Evolutionary conservation across 495 filamentous ascomycete genomes (phyloP).

Genomic region (Podospora pseudopauciseta): DNA sequence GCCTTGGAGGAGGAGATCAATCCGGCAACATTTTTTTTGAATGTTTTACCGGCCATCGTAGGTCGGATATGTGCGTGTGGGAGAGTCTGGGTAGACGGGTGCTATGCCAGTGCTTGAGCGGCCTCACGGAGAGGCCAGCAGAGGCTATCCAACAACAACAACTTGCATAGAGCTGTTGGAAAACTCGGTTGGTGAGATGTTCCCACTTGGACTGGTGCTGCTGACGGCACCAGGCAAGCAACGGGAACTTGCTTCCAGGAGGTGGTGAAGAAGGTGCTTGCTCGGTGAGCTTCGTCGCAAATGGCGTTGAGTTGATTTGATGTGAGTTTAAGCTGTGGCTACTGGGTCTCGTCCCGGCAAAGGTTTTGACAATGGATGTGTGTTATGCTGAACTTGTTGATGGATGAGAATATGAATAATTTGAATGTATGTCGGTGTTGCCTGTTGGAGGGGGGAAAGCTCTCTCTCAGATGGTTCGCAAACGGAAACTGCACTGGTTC

Average conservation of each 20-base stretch:
- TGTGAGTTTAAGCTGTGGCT: too few species aligned
- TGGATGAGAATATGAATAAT: not conserved
- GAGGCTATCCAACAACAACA: conserved; percentile 36
- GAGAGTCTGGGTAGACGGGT: conserved; percentile 5
- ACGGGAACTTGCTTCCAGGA: not conserved
- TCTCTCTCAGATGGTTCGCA: not conserved
- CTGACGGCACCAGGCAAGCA: not conserved
- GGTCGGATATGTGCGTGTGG: conserved; percentile 5
- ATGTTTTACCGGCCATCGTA: conserved; percentile 30
- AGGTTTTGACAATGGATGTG: too few species aligned
- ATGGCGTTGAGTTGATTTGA: too few species aligned
- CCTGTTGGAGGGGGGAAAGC: not conserved
- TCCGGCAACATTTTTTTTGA: conserved; percentile 29
- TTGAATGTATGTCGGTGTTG: not conserved
- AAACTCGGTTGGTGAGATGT: not conserved
- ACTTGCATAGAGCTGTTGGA: conserved; percentile 37
- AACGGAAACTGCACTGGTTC: not conserved
- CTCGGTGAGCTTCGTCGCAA: not conserved
- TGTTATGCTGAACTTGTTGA: not conserved
- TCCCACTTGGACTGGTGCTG: not conserved
- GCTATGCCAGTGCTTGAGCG: conserved; percentile 41
- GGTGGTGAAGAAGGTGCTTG: not conserved
- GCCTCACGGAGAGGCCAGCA: conserved; percentile 47
- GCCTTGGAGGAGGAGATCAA: conserved; percentile 20
- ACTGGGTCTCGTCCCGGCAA: too few species aligned